Evolutionary conservation across 2,329 filamentous ascomycete species (phyloP).

Genomic region (Botryosphaeria dothidea): DNA sequence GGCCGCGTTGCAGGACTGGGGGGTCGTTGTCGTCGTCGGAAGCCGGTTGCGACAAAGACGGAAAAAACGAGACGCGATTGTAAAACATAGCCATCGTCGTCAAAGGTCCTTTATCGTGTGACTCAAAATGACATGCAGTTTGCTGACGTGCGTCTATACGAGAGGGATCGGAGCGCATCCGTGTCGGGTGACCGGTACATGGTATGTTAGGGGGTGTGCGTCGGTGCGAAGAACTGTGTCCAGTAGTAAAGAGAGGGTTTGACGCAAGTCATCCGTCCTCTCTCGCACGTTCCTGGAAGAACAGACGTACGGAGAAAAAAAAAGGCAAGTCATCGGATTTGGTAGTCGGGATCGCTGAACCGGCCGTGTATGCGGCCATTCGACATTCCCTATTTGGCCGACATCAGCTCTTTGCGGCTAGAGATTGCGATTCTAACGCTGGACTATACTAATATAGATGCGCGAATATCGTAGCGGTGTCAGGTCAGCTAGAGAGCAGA

Average conservation of each 20-base stretch:
- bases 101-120: neutral
- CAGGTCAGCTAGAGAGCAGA: neutral
- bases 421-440: neutral
- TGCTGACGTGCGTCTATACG: conserved; percentile 11
- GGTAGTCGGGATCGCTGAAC: neutral
- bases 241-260: neutral
- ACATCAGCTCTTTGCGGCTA: conserved; percentile 2
- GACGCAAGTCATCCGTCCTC: neutral
- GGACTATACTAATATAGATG: neutral
- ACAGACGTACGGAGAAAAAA: neutral
- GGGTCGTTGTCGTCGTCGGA: too few relatives aligned
- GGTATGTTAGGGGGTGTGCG: too few relatives aligned
- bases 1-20: too few relatives aligned
- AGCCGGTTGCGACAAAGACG: too few relatives aligned
- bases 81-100: neutral
- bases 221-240: neutral
- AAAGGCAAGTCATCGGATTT: neutral
- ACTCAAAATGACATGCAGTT: neutral
- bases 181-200: neutral
- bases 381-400: neutral
- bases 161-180: neutral
- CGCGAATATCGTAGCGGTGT: conserved; percentile 11
- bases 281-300: neutral
- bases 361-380: neutral
- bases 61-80: too few relatives aligned